Percentiles rank a stretch among this genome's conserved stretches.
phyloP scores from a whole-genome alignment of 345 rosid genomes.

The Murraya paniculata region DNA sequence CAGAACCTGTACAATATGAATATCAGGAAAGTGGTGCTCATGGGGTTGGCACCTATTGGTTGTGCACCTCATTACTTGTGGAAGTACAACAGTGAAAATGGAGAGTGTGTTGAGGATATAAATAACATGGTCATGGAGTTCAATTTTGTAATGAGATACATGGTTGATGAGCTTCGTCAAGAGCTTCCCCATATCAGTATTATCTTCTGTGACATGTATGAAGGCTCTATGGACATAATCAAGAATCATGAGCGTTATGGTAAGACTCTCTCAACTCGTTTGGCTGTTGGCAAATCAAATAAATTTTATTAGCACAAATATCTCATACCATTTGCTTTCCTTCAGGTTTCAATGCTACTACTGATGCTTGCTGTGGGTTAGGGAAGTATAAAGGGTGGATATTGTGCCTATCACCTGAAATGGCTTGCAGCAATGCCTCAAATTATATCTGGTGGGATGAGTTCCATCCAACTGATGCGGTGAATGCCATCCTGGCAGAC shows the following conservation, averaged over 20 bases:
- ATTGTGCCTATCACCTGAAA: constrained; percentile 69
- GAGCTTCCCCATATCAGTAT: constrained; percentile 54
- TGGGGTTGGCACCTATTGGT: constrained; percentile 88
- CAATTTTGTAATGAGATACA: constrained; percentile 75
- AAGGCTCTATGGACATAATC: constrained; percentile 82
- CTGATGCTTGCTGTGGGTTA: constrained; percentile 84
- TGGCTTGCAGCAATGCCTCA: constrained; percentile 73
- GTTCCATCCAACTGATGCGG: constrained; percentile 86
- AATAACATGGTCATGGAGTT: constrained; percentile 74
- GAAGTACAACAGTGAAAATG: constrained; percentile 61
- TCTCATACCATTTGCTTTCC: neutral
- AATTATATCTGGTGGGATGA: constrained; percentile 90
- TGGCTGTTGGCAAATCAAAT: neutral
- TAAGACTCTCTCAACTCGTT: constrained; percentile 17
- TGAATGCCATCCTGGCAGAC: constrained; percentile 80
- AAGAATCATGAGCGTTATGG: constrained; percentile 63
- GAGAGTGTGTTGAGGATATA: constrained; percentile 74
- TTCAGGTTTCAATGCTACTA: constrained; percentile 67
- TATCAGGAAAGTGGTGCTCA: constrained; percentile 68
- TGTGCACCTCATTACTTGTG: constrained; percentile 89
- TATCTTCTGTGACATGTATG: constrained; percentile 77
- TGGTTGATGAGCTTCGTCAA: constrained; percentile 49
- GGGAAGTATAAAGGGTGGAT: constrained; percentile 87
- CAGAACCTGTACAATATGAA: constrained; percentile 69
- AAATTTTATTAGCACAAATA: neutral